These are phyloP conservation scores for Termitomyces sp. DNA, from an alignment of 1,284 basidiomycete genomes.

Conservation along the genomic window DNA sequence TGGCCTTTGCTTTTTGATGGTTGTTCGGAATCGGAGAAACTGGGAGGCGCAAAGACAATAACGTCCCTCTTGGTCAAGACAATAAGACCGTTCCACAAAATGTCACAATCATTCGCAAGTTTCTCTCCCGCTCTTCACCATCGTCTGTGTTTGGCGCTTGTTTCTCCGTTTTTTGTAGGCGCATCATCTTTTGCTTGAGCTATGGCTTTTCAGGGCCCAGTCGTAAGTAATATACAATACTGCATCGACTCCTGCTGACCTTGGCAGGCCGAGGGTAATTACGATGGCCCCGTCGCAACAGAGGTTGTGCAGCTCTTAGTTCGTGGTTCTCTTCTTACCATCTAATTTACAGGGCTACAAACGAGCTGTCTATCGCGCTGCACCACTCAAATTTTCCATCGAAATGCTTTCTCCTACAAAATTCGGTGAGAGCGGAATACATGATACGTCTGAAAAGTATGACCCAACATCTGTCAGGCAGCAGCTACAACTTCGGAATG, in stretches of 20 bases:
- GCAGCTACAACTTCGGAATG: conserved; percentile 55
- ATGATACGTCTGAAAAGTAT: background rate
- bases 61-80: conserved; percentile 20
- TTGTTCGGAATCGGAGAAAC: background rate
- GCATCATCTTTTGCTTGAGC: background rate
- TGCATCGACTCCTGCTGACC: background rate
- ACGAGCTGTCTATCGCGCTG: conserved; percentile 51
- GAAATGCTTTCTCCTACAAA: conserved; percentile 54
- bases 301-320: conserved; percentile 21
- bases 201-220: background rate
- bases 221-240: background rate
- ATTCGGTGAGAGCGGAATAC: conserved; percentile 39
- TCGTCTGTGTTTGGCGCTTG: background rate
- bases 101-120: conserved; percentile 16
- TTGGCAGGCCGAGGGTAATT: background rate
- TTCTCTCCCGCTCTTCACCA: conserved; percentile 11
- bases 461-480: conserved; percentile 33
- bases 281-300: conserved; percentile 23
- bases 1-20: background rate
- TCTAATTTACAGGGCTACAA: conserved; percentile 35
- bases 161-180: background rate
- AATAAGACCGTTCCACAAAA: conserved; percentile 28
- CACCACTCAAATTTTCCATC: conserved; percentile 57
- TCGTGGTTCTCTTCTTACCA: background rate
- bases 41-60: conserved; percentile 14